Conservation (phyloP, 495 filamentous ascomycete species). For the Cryomyces antarcticus region DNA sequence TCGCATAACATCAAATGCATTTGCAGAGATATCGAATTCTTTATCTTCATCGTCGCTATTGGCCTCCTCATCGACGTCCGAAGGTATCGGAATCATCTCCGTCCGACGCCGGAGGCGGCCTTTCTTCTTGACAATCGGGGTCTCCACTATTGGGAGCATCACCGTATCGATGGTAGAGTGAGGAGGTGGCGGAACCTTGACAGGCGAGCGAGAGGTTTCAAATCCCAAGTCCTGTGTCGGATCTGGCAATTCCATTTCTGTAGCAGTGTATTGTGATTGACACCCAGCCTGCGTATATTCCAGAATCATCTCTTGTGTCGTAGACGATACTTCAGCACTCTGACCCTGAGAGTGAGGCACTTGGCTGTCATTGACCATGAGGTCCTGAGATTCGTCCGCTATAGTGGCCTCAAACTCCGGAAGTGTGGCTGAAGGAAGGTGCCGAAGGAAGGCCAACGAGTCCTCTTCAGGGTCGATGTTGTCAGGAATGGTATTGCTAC, state of each 20-base stretch:
- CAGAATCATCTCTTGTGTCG: not conserved
- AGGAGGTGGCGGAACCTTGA: constrained; percentile 26
- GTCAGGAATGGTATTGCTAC: constrained; percentile 8
- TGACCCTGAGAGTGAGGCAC: constrained; percentile 3
- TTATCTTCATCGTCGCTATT: constrained; percentile 1
- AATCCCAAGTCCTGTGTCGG: constrained; percentile 80
- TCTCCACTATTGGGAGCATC: constrained; percentile 30
- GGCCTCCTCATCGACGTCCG: constrained; percentile 24
- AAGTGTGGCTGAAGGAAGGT: constrained; percentile 31
- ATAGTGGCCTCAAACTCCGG: constrained; percentile 14
- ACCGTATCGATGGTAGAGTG: constrained; percentile 55
- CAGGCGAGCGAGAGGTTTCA: constrained; percentile 33
- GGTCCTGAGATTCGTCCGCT: not conserved
- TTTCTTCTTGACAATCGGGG: constrained; percentile 37
- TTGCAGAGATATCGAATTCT: constrained; percentile 23
- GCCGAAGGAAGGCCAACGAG: constrained; percentile 28
- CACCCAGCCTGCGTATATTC: not conserved
- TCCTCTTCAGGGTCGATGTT: constrained; percentile 19
- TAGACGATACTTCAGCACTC: no score
- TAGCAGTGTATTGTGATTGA: constrained; percentile 14
- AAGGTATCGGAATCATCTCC: constrained; percentile 10
- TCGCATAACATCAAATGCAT: constrained; percentile 60
- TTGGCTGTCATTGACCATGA: constrained; percentile 1
- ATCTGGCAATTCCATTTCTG: constrained; percentile 45
- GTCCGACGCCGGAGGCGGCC: constrained; percentile 35